Conservation (phyloP, 1,284 basidiomycete genomes). For the Macrocybe sp. region DNA sequence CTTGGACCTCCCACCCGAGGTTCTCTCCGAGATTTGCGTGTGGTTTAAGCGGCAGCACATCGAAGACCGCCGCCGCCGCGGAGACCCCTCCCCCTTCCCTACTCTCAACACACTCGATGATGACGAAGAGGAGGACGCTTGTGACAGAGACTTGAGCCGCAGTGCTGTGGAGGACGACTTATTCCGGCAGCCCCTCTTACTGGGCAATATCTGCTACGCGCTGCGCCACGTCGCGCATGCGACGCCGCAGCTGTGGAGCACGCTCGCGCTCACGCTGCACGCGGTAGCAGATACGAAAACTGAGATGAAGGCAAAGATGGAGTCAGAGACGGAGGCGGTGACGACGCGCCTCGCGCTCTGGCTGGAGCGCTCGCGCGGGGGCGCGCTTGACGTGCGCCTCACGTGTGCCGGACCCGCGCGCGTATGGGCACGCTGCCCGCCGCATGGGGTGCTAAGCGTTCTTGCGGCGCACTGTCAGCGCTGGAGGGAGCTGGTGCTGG, state of each 20-base stretch:
- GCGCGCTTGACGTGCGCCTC: slow-evolving; percentile 3
- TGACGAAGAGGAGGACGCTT: slow-evolving; percentile 27
- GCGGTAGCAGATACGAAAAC: neutral
- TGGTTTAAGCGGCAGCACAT: too few species aligned
- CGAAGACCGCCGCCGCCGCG: too few species aligned
- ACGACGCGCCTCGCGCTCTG: slow-evolving; percentile 6
- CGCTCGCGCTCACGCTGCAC: slow-evolving; percentile 3
- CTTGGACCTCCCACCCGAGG: too few species aligned
- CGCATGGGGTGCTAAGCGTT: slow-evolving; percentile 1
- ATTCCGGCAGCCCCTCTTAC: slow-evolving; percentile 1
- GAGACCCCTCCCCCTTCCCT: too few species aligned
- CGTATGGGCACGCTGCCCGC: neutral
- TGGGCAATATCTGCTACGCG: slow-evolving; percentile 8
- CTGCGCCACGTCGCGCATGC: slow-evolving; percentile 5
- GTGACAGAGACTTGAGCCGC: too few species aligned
- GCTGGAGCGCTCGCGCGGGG: slow-evolving; percentile 6
- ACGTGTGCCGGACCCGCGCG: neutral
- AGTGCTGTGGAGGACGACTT: neutral
- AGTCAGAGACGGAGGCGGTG: neutral
- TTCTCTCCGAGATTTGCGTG: too few species aligned
- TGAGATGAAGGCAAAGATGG: too few species aligned
- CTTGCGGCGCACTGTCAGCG: slow-evolving; percentile 3
- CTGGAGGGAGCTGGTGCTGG: slow-evolving; percentile 8
- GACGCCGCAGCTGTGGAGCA: slow-evolving; percentile 10
- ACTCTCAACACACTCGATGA: slow-evolving; percentile 27